phyloP scores from a whole-genome alignment of 805 yeast species.

The Deakozyma indianensis region DNA sequence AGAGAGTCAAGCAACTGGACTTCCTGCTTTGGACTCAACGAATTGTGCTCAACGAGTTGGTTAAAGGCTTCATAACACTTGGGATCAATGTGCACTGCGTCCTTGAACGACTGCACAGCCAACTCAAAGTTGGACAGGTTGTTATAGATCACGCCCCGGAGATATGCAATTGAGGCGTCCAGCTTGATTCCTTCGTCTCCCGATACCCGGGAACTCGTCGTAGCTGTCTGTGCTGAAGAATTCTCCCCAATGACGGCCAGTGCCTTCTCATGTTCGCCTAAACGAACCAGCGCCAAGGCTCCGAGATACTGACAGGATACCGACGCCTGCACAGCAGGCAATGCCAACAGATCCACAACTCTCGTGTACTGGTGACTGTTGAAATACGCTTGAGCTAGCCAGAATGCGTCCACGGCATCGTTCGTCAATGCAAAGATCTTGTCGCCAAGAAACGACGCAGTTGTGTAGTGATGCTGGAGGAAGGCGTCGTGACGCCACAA shows the following conservation, averaged over 20 bases:
- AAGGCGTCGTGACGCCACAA: slow-evolving; percentile 90
- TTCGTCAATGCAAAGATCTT: slow-evolving; percentile 68
- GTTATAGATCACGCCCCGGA: slow-evolving; percentile 72
- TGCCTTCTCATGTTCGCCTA: slow-evolving; percentile 80
- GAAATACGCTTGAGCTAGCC: slow-evolving; percentile 87
- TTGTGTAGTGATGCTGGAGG: slow-evolving; percentile 78
- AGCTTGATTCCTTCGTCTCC: slow-evolving; percentile 76
- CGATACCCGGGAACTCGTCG: not conserved
- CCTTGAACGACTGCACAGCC: slow-evolving; percentile 78
- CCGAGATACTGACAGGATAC: slow-evolving; percentile 72
- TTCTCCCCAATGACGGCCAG: slow-evolving; percentile 70
- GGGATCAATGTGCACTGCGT: slow-evolving; percentile 75
- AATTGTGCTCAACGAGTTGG: slow-evolving; percentile 54
- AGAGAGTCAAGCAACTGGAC: slow-evolving; percentile 34
- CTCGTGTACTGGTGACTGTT: slow-evolving; percentile 62
- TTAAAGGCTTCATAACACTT: slow-evolving; percentile 89
- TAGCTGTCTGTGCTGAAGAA: slow-evolving; percentile 24
- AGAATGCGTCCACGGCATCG: slow-evolving; percentile 88
- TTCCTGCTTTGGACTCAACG: slow-evolving; percentile 62
- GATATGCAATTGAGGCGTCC: slow-evolving; percentile 74
- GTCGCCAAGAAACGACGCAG: slow-evolving; percentile 88
- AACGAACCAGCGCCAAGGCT: slow-evolving; percentile 42
- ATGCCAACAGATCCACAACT: slow-evolving; percentile 53
- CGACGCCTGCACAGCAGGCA: slow-evolving; percentile 29
- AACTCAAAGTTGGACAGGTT: slow-evolving; percentile 70